phyloP scores from a whole-genome alignment of 1,284 basidiomycete genomes.

The Malassezia cuniculi region DNA sequence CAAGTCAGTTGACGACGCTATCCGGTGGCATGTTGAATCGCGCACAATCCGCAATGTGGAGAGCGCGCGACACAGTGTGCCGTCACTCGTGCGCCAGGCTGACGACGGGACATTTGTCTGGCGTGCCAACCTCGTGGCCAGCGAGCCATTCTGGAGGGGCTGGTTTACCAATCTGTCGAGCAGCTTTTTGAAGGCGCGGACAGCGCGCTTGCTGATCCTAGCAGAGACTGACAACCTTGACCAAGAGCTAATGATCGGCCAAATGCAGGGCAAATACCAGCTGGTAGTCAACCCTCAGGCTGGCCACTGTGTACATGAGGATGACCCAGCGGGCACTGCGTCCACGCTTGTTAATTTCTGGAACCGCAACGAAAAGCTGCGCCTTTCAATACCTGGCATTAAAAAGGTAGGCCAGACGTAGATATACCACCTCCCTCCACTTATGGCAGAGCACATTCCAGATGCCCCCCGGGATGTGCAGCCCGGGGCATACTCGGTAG shows the following conservation, averaged over 20 bases:
- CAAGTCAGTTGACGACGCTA: slow-evolving; percentile 64
- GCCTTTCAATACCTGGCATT: slow-evolving; percentile 16
- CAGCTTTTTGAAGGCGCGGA: slow-evolving; percentile 61
- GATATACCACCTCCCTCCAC: too few relatives aligned
- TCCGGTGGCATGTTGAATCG: slow-evolving; percentile 74
- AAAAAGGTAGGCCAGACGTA: slow-evolving; percentile 22
- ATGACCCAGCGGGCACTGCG: slow-evolving; percentile 49
- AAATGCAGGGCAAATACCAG: slow-evolving; percentile 90
- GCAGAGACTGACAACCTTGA: slow-evolving; percentile 88
- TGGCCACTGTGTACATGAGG: slow-evolving; percentile 83
- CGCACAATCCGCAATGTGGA: slow-evolving; percentile 34
- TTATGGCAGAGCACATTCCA: too few relatives aligned
- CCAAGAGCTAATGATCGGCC: slow-evolving; percentile 86
- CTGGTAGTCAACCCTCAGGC: slow-evolving; percentile 71
- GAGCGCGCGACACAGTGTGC: slow-evolving; percentile 39
- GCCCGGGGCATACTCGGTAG: too few relatives aligned
- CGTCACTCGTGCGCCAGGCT: slow-evolving; percentile 21
- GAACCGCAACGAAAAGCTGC: slow-evolving; percentile 62
- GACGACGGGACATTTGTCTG: slow-evolving; percentile 49
- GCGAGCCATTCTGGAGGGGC: slow-evolving; percentile 79
- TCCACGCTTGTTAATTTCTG: slow-evolving; percentile 76
- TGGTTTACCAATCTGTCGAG: slow-evolving; percentile 78
- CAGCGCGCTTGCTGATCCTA: slow-evolving; percentile 72
- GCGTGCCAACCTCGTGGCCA: slow-evolving; percentile 70
- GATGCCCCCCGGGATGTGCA: too few relatives aligned